phyloP scores from a whole-genome alignment of 2,329 filamentous ascomycete species.

The Rhinocladiella mackenziei region DNA sequence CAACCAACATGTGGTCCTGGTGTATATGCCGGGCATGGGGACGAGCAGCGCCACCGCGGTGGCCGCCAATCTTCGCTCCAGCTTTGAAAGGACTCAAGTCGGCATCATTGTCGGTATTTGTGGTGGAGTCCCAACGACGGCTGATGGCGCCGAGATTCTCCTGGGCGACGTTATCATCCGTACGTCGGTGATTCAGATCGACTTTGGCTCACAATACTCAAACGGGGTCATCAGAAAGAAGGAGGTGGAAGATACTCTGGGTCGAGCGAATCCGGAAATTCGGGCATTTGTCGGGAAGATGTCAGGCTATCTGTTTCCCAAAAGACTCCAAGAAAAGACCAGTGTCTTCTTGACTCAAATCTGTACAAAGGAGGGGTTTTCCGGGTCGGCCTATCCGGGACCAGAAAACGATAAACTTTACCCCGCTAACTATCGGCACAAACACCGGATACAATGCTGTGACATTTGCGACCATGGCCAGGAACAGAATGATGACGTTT shows the following conservation, averaged over 20 bases:
- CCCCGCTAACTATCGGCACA: slow-evolving; percentile 32
- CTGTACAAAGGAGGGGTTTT: slow-evolving; percentile 1
- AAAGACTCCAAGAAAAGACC: background rate
- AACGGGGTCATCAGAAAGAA: slow-evolving; percentile 27
- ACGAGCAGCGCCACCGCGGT: slow-evolving; percentile 26
- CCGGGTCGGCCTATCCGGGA: slow-evolving; percentile 30
- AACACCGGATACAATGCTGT: slow-evolving; percentile 15
- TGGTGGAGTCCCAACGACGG: slow-evolving; percentile 36
- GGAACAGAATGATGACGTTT: slow-evolving; percentile 18
- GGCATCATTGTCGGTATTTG: slow-evolving; percentile 41
- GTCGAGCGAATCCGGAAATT: slow-evolving; percentile 26
- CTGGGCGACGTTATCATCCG: slow-evolving; percentile 11
- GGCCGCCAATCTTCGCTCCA: slow-evolving; percentile 1
- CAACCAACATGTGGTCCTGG: slow-evolving; percentile 24
- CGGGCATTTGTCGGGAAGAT: slow-evolving; percentile 18
- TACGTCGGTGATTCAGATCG: slow-evolving; percentile 12
- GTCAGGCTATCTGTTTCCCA: slow-evolving; percentile 20
- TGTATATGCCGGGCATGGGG: slow-evolving; percentile 24
- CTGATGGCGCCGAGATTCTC: slow-evolving; percentile 1
- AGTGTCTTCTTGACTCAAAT: background rate
- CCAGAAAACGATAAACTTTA: slow-evolving; percentile 32
- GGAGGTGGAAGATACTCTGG: slow-evolving; percentile 20
- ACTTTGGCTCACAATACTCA: slow-evolving; percentile 31
- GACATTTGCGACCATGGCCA: background rate
- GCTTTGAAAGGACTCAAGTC: slow-evolving; percentile 25